Base-by-base conservation (phyloP, 2,329 filamentous ascomycete species). In the Keithomyces neogunnii region DNA sequence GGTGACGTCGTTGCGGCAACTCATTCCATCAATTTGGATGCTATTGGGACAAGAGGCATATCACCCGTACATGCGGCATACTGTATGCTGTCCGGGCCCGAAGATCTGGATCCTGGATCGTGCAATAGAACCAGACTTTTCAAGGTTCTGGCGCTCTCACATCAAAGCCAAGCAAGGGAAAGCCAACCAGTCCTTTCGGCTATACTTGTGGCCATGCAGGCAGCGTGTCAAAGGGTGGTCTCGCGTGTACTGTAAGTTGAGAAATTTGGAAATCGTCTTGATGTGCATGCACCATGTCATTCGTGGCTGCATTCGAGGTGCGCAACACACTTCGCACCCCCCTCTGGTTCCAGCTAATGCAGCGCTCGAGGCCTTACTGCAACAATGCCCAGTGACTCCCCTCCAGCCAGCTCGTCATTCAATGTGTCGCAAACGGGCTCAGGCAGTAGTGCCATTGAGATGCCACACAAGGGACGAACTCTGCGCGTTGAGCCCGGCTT, bases 341-440 rank as follows among this genome's bases (percentile, higher is more conserved):
- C 55, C 53, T 53, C 50, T 40, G 50, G 53, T 55, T 58, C 56
- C 53, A 55, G 52, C 53, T 51, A 48, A 50, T 48, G 51, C 49
- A 38, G 29, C 43, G 39, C 50, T 55, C 44, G 47, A 43, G 50
- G 44, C 51, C 51, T 53, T 53, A 45, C 47, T 43, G 51, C 51
- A 50, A 38, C 44, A 44, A 39, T 53, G 43, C 51, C 51, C 51
- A 53, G 51, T 44, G 36, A 31, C 30, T 40, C 47, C 51, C 51
- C 38, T 47, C 44, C 28, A 8, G 47, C 38, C 47, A 43, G 39
- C 30, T 19, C 19, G 19, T 19, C 19, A 19, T 19, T 19, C 47
- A 28, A 38, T 8, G 19, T 32, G 10, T 8, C 47, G 45, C 32
- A 13, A 29, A 35, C 40, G 33, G 33, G 9, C 9, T 40, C 26